These are phyloP conservation scores for Phialocephala sp. DNA, from an alignment of 2,329 filamentous ascomycete species.

Conservation along the genomic window DNA sequence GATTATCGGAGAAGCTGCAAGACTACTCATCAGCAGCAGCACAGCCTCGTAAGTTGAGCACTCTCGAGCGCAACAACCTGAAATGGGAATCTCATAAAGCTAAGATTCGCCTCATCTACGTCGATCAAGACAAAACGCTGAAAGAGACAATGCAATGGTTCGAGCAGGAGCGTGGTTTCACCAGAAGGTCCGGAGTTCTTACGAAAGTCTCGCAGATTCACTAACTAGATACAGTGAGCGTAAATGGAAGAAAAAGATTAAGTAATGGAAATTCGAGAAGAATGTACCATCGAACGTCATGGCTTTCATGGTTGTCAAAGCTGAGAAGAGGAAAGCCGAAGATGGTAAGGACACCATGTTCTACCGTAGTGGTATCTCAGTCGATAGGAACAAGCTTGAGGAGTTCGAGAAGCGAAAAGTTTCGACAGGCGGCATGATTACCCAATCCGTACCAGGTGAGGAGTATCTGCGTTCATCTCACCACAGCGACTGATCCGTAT, in stretches of 20 bases:
- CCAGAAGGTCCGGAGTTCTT: neutral
- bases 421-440: neutral
- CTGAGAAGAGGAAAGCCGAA: constrained; percentile 18
- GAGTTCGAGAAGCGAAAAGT: constrained; percentile 22
- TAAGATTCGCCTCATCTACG: constrained; percentile 14
- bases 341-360: constrained; percentile 17
- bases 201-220: neutral
- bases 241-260: constrained; percentile 23
- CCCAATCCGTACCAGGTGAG: neutral
- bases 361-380: neutral
- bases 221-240: constrained; percentile 12
- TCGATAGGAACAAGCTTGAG: constrained; percentile 6
- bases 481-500: neutral
- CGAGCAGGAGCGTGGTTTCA: neutral
- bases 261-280: constrained; percentile 26
- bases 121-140: constrained; percentile 10
- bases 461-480: no score
- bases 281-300: constrained; percentile 20
- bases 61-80: constrained; percentile 1
- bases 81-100: constrained; percentile 16
- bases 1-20: no score
- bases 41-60: neutral
- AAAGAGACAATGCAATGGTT: constrained; percentile 9
- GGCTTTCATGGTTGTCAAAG: constrained; percentile 18
- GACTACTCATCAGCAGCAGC: neutral